phyloP scores from a whole-genome alignment of 176 grass and related monocot species.

The Oryza nivara region DNA sequence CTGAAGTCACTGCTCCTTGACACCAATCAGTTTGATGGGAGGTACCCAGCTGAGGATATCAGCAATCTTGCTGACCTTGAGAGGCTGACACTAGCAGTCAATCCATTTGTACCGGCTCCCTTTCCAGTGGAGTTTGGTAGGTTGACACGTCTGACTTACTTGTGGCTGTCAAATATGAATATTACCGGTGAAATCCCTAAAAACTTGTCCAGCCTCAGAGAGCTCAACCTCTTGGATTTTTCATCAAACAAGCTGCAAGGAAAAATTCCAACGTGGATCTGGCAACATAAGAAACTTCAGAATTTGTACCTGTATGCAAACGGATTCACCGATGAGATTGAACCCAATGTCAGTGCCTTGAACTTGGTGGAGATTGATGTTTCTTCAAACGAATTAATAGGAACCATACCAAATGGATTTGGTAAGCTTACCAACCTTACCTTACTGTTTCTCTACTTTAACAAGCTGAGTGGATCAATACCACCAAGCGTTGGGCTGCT shows the following conservation, averaged over 20 bases:
- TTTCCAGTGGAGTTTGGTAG: slow-evolving; percentile 50
- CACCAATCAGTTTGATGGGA: slow-evolving; percentile 48
- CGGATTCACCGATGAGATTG: slow-evolving; percentile 39
- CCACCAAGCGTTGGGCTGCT: slow-evolving; percentile 49
- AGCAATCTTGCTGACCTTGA: slow-evolving; percentile 40
- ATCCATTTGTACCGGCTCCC: slow-evolving; percentile 41
- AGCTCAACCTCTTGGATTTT: slow-evolving; percentile 24
- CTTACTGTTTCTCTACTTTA: slow-evolving; percentile 38
- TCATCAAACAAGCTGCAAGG: slow-evolving; percentile 34
- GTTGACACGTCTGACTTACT: slow-evolving; percentile 30
- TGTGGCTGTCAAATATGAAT: slow-evolving; percentile 43
- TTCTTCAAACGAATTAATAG: slow-evolving; percentile 49
- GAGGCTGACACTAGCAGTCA: slow-evolving; percentile 35
- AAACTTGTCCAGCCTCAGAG: slow-evolving; percentile 21
- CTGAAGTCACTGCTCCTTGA: slow-evolving; percentile 42
- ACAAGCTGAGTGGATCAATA: slow-evolving; percentile 25
- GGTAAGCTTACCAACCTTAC: slow-evolving; percentile 45
- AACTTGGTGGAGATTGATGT: slow-evolving; percentile 51
- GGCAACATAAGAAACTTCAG: slow-evolving; percentile 46
- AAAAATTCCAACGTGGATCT: slow-evolving; percentile 50
- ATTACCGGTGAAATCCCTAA: slow-evolving; percentile 52
- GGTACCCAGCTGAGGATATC: slow-evolving; percentile 39
- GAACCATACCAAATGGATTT: slow-evolving; percentile 43
- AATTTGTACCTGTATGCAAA: slow-evolving; percentile 35
- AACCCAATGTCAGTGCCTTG: neutral